These are phyloP conservation scores for Rubia balearica DNA, from an alignment of 305 asterid species.

Conservation along the genomic window DNA sequence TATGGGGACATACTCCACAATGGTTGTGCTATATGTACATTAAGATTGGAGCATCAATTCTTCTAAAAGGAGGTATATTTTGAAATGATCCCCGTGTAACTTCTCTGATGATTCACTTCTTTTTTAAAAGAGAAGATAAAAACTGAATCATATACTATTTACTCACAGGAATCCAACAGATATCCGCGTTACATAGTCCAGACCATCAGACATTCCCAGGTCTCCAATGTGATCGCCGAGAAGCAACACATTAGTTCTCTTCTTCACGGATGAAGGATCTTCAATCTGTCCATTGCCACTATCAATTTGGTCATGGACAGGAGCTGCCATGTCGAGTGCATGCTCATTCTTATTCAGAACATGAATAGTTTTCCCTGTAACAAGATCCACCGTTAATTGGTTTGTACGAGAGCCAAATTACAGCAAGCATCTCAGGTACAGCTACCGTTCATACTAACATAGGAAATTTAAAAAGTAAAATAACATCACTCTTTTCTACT, in stretches of 20 bases:
- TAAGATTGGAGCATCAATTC: background rate
- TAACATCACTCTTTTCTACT: background rate
- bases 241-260: slow-evolving; percentile 81
- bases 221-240: slow-evolving; percentile 94
- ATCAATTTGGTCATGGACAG: slow-evolving; percentile 50
- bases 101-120: background rate
- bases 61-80: background rate
- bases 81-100: background rate
- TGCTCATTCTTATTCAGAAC: slow-evolving; percentile 90
- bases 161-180: slow-evolving; percentile 93
- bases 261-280: slow-evolving; percentile 45
- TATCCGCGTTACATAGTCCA: slow-evolving; percentile 64
- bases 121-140: background rate
- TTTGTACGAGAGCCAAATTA: background rate
- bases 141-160: background rate
- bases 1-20: slow-evolving; percentile 7
- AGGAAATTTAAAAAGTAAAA: background rate
- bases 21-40: too few relatives aligned
- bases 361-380: slow-evolving; percentile 82
- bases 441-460: too few relatives aligned
- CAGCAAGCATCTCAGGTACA: background rate
- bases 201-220: slow-evolving; percentile 91
- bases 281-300: slow-evolving; percentile 34
- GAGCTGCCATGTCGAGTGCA: slow-evolving; percentile 87
- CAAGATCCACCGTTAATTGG: slow-evolving; percentile 8